Evolutionary conservation across 805 yeast species (phyloP), one percentile per base, ranked within the genome.

Genomic region (Candida orba): DNA sequence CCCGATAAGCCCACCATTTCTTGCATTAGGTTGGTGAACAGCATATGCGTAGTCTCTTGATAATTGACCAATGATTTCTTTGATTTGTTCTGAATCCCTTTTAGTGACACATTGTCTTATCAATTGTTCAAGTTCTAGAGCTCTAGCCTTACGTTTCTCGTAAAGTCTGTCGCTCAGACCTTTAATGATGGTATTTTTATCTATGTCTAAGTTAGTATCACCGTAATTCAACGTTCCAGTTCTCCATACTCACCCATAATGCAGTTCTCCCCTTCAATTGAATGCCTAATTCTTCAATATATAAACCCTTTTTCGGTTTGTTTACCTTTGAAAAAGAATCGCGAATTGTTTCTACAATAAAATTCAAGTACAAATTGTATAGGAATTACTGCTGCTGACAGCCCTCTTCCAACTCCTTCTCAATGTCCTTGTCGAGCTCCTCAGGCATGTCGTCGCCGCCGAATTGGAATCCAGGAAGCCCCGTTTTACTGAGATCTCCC

Each of bases 1-100:
- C 0, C 98, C 98, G 52, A 95, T 91, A 35, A 91, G 72, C 0
- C 98, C 97, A 15, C 99, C 99, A 70, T 89, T 90, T 53, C 96
- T 76, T 6, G 95, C 87, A 72, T 84, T 73, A 41, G 96, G 79
- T 65, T 86, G 81, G 69, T 90, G 85, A 44, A 84, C 76, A 34
- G 96, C 77, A 67, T 87, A 83, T 1, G 91, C 88, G 57, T 77
- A 84, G 52, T 84, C 89, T 34, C 81, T 69, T 39, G 87, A 74
- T 44, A 93, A 68, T 57, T 89, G 95, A 46, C 76, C 81, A 36
- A 91, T 84, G 46, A 78, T 73, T 24, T 64, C 67, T 42, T 73
- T 73, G 42, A 86, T 79, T 40, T 75, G 76, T 22, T 76, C 80
- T 20, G 74, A 65, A 50, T 84, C 83, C 40, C 78, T 76, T 23